Conservation (phyloP, 2,329 filamentous ascomycete species). For the Capronia americana region DNA sequence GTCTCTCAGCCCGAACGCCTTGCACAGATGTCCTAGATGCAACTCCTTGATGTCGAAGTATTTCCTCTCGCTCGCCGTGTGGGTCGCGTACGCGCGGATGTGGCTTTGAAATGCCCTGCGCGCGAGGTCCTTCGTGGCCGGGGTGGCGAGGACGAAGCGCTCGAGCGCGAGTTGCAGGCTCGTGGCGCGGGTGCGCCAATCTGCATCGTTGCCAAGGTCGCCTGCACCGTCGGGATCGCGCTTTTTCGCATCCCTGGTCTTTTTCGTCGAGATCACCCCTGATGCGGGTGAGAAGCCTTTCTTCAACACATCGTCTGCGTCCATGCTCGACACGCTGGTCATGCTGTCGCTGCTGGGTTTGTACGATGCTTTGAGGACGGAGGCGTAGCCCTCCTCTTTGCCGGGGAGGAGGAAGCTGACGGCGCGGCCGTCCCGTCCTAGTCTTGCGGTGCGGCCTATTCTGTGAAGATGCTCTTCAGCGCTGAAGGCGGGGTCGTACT, state of each 20-base stretch:
- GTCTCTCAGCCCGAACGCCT: slow-evolving; percentile 89
- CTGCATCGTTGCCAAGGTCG: slow-evolving; percentile 48
- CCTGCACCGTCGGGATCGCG: neutral
- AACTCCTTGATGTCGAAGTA: slow-evolving; percentile 92
- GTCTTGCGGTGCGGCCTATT: slow-evolving; percentile 91
- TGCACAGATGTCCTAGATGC: slow-evolving; percentile 90
- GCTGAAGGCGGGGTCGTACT: slow-evolving; percentile 95
- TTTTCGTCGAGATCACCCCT: slow-evolving; percentile 40
- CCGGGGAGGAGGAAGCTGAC: slow-evolving; percentile 90
- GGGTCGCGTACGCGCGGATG: slow-evolving; percentile 92
- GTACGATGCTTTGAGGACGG: slow-evolving; percentile 75
- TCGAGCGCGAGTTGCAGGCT: slow-evolving; percentile 71
- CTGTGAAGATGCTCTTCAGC: slow-evolving; percentile 93
- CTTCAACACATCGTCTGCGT: slow-evolving; percentile 70
- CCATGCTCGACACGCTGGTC: slow-evolving; percentile 60
- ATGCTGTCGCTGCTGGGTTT: slow-evolving; percentile 64
- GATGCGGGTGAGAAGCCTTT: slow-evolving; percentile 65
- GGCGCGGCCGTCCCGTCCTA: slow-evolving; percentile 84
- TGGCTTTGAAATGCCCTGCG: slow-evolving; percentile 89
- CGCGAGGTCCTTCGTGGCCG: slow-evolving; percentile 77
- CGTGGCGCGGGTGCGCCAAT: slow-evolving; percentile 70
- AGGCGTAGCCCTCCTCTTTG: slow-evolving; percentile 87
- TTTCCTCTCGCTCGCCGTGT: slow-evolving; percentile 79
- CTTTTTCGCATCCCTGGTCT: neutral
- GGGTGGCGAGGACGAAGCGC: slow-evolving; percentile 68